Evolutionary conservation across 305 asterid genomes (phyloP), one percentile per base, ranked within the genome.

Genomic region (Fraxinus latifolia): DNA sequence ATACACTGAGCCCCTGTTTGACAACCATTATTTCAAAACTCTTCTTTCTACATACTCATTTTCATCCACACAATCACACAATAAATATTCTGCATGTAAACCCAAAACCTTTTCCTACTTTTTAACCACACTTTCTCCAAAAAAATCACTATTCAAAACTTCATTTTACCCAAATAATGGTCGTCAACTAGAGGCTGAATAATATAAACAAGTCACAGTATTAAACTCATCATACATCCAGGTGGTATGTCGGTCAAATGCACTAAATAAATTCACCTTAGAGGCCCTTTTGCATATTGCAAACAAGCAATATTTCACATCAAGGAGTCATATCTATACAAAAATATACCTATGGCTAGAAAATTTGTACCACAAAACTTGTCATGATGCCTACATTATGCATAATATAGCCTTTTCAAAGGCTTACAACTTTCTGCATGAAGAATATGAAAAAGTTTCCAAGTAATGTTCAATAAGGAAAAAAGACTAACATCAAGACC

Each of bases 201-300:
- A 42, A 77, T 71, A 11, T 60, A 60, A 81, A 76, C 53, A 53
- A 80, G 82, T 33, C 58, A 7, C 23, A 23, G 58, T 75, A 60
- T 17, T 33, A 82, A 76, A 29, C 65, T 65, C 81, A 73, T 14
- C 74, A 67, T 27, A 14, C 34, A 67, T 12, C 32, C 17, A 3
- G 19, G 74, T 29, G 37, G 32, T 4, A 27, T 4, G 74, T 29
- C 2, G 9, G 37, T 62, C 8, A 67, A 27, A 29, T 27, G 44
- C 60, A 79, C 80, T 58, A 70, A 71, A 62, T 23, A 27, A 74
- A 74, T n/a, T 62, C 53, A 74, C 31, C 15, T 27, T 12, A 3
- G 74, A 3, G 74, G 8, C 34, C 4, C 77, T 68, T 17, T 62
- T 73, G 17, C 68, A 76, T n/a, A 32, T 74, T 78, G 17, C 68